These are phyloP conservation scores for Fomitiporia mediterranea DNA, from an alignment of 1,284 basidiomycete species.

Conservation along the genomic window DNA sequence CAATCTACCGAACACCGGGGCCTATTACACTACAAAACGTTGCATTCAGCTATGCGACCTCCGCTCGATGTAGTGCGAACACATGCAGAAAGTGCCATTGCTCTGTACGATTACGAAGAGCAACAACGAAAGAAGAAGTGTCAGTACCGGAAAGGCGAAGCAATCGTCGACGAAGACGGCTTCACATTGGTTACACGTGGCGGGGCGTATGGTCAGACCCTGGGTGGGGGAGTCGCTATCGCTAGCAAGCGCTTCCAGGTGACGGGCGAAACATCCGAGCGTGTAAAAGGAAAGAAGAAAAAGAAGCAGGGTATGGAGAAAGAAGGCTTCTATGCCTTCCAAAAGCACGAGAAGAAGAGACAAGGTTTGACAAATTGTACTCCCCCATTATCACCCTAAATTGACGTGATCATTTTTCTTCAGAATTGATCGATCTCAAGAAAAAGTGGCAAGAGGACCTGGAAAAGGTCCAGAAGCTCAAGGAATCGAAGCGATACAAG, in stretches of 20 bases:
- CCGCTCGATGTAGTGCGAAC: slow-evolving; percentile 63
- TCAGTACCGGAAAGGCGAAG: slow-evolving; percentile 69
- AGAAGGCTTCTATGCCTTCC: slow-evolving; percentile 81
- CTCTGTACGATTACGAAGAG: slow-evolving; percentile 68
- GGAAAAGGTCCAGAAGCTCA: slow-evolving; percentile 80
- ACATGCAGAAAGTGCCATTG: slow-evolving; percentile 75
- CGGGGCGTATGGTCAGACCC: slow-evolving; percentile 81
- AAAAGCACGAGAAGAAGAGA: slow-evolving; percentile 81
- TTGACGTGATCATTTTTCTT: slow-evolving; percentile 13
- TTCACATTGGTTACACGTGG: slow-evolving; percentile 88
- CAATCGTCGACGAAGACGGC: slow-evolving; percentile 87
- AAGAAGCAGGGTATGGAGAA: slow-evolving; percentile 71
- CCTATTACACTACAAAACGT: slow-evolving; percentile 61
- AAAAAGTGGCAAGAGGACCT: slow-evolving; percentile 83
- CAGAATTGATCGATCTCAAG: slow-evolving; percentile 75
- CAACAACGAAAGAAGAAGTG: slow-evolving; percentile 57
- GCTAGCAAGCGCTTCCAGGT: slow-evolving; percentile 71
- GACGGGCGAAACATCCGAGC: slow-evolving; percentile 38
- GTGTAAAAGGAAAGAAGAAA: slow-evolving; percentile 41
- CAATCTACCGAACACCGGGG: slow-evolving; percentile 55
- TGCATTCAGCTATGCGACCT: slow-evolving; percentile 64
- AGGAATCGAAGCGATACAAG: slow-evolving; percentile 74
- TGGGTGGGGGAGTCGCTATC: slow-evolving; percentile 75
- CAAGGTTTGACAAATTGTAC: slow-evolving; percentile 50
- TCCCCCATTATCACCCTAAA: slow-evolving; percentile 6